Evolutionary conservation across 2,329 filamentous ascomycete genomes (phyloP).

Genomic region (Aulographum hederae): DNA sequence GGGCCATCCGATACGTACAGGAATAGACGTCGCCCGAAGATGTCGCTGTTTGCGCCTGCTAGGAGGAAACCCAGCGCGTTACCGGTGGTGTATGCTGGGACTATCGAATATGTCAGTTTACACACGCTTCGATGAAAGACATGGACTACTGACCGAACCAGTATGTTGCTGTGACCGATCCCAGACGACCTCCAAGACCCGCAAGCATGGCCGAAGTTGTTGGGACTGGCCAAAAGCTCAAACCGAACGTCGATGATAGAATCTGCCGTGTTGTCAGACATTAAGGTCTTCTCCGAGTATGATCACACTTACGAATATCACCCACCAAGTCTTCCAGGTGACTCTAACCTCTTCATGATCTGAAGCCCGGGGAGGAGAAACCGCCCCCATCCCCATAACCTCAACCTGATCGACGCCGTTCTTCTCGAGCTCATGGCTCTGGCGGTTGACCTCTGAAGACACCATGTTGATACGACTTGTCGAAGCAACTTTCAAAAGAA

Average conservation of each 20-base stretch:
- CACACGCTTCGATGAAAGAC: too few relatives aligned
- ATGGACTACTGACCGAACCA: too few relatives aligned
- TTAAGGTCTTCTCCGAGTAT: neutral
- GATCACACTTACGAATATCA: slow-evolving; percentile 9
- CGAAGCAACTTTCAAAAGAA: too few relatives aligned
- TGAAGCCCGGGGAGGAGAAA: neutral
- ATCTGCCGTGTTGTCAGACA: slow-evolving; percentile 6
- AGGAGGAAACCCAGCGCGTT: slow-evolving; percentile 2
- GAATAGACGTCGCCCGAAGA: slow-evolving; percentile 29
- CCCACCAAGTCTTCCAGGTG: slow-evolving; percentile 12
- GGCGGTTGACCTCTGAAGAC: too few relatives aligned
- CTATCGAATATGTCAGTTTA: too few relatives aligned
- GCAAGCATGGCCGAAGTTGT: slow-evolving; percentile 11
- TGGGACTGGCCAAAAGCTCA: slow-evolving; percentile 14
- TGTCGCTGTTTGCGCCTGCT: slow-evolving; percentile 22
- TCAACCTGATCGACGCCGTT: slow-evolving; percentile 9
- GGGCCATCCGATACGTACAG: slow-evolving; percentile 24
- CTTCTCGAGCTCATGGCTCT: slow-evolving; percentile 6
- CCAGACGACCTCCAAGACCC: slow-evolving; percentile 3
- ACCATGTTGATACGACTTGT: too few relatives aligned
- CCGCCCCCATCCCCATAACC: slow-evolving; percentile 4
- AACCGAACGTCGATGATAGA: slow-evolving; percentile 11
- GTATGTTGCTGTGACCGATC: neutral
- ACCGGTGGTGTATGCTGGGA: slow-evolving; percentile 2
- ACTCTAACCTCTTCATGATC: slow-evolving; percentile 7